Base-by-base conservation (phyloP, 139 green algal species). In the Asterochloris sp. region DNA sequence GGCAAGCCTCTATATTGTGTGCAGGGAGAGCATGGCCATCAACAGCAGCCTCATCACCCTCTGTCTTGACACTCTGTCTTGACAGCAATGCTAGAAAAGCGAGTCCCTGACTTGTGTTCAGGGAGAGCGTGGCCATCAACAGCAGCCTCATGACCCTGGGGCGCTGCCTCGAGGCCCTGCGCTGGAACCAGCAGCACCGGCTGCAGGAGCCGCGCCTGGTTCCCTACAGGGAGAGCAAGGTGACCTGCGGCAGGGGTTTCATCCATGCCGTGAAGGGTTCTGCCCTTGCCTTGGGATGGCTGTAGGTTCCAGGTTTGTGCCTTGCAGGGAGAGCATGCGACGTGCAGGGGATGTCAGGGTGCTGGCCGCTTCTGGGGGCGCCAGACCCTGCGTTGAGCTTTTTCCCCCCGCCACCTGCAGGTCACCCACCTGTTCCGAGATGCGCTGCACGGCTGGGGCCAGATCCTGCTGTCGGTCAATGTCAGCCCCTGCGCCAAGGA, bases 71-170 rank as follows among this genome's bases (percentile, higher is more conserved):
- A n/a, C n/a, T n/a, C n/a, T 54, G 38, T 54, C 38, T 54, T 54
- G 38, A 54, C 66, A 26, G 66, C 66, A 71, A 10, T 26, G 17
- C n/a, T 2, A 23, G 66, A 6, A 26, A 23, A 10, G 19, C 66
- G 21, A 71, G 21, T 71, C 19, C 19, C 1, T 8, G 21, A 23
- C 4, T 8, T 71, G 66, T 11, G 6, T 82, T 21, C 85, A 94
- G 89, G 76, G 94, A 97, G 91, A 93, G 88, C 84, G 86, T 92
- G 68, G 87, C 87, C 73, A 97, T 97, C 90, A 97, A 97, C 88
- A 84, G 81, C 26, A 93, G 86, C 11, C 89, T 97, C 21, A 94
- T 94, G 87, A 94, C 90, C 1, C 88, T 97, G 66, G 90, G 91
- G 0, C 90, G 92, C 67, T 97, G 94, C 86, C 82, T 97, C 61